These are phyloP conservation scores for Earliella scabrosa DNA, from an alignment of 1,284 basidiomycete genomes.

Conservation along the genomic window DNA sequence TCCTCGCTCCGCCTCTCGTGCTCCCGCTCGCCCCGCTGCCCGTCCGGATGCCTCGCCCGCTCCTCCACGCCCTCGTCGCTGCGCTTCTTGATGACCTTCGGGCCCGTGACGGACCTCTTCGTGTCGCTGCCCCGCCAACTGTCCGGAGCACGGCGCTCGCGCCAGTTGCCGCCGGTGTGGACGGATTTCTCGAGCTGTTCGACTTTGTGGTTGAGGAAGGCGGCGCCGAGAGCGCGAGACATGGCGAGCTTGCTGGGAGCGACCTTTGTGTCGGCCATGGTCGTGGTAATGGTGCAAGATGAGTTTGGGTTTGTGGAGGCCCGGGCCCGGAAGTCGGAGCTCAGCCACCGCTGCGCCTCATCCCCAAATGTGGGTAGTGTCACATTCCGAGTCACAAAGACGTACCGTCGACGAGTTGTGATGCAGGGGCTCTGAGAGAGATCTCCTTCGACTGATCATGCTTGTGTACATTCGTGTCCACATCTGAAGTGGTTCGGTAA, in stretches of 20 bases:
- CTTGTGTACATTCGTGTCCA: too few relatives aligned
- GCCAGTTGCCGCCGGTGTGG: conserved; percentile 63
- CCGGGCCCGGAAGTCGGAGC: background rate
- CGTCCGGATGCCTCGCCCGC: conserved; percentile 23
- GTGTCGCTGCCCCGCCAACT: conserved; percentile 30
- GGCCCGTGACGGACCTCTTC: conserved; percentile 13
- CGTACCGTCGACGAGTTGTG: too few relatives aligned
- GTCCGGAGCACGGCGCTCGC: conserved; percentile 42
- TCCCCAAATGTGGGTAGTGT: background rate
- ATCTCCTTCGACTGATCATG: too few relatives aligned
- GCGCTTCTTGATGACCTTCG: conserved; percentile 30
- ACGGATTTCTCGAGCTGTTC: conserved; percentile 81
- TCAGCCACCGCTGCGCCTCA: conserved; percentile 14
- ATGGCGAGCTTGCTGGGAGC: conserved; percentile 66
- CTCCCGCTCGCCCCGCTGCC: conserved; percentile 25
- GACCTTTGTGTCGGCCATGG: conserved; percentile 28
- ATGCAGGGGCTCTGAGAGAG: background rate
- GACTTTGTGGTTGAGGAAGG: conserved; percentile 82
- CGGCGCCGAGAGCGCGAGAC: conserved; percentile 82
- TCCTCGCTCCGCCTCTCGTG: conserved; percentile 39
- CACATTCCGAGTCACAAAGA: conserved; percentile 6
- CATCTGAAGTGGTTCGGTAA: too few relatives aligned
- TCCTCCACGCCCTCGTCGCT: conserved; percentile 19
- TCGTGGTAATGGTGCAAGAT: conserved; percentile 13
- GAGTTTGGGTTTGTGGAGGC: background rate